Percentiles rank a stretch among this genome's conserved stretches.
Evolutionary conservation across 768 basidiomycete genomes (phyloP).

Genomic region (Porphyrellus cyaneotinctus): DNA sequence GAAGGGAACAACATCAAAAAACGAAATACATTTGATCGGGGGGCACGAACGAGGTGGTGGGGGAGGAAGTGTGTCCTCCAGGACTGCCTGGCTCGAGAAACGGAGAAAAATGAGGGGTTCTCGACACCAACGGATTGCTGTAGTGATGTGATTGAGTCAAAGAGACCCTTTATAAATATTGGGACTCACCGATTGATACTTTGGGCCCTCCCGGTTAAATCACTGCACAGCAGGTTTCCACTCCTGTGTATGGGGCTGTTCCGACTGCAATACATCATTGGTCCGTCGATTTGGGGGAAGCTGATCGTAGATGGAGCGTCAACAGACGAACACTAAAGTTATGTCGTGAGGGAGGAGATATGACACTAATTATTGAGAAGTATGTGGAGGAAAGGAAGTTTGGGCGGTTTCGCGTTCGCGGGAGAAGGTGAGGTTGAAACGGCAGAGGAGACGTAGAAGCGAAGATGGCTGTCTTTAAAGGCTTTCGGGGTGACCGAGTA

Average conservation of each 20-base stretch:
- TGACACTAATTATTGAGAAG: background rate
- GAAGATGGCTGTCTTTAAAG: slow-evolving; percentile 8
- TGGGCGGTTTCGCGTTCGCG: background rate
- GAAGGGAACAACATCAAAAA: slow-evolving; percentile 1
- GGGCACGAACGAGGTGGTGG: slow-evolving; percentile 7
- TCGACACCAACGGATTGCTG: slow-evolving; percentile 4
- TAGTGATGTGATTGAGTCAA: slow-evolving; percentile 10
- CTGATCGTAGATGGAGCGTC: background rate
- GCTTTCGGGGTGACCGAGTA: background rate
- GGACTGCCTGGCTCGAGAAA: background rate
- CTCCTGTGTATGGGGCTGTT: slow-evolving; percentile 23
- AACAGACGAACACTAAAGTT: background rate
- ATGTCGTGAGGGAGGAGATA: background rate
- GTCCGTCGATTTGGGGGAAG: background rate
- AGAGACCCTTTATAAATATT: slow-evolving; percentile 11
- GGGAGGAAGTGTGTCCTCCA: background rate
- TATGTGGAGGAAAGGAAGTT: background rate
- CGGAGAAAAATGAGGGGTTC: background rate
- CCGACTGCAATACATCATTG: slow-evolving; percentile 1
- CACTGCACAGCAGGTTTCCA: slow-evolving; percentile 13
- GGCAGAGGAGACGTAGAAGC: background rate
- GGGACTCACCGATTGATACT: slow-evolving; percentile 9
- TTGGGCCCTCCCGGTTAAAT: slow-evolving; percentile 1
- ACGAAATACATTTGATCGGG: background rate
- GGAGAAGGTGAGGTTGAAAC: background rate